Evolutionary conservation across 257 asterid species (phyloP), one percentile per base, ranked within the genome.

Genomic region (Plantago ovata): DNA sequence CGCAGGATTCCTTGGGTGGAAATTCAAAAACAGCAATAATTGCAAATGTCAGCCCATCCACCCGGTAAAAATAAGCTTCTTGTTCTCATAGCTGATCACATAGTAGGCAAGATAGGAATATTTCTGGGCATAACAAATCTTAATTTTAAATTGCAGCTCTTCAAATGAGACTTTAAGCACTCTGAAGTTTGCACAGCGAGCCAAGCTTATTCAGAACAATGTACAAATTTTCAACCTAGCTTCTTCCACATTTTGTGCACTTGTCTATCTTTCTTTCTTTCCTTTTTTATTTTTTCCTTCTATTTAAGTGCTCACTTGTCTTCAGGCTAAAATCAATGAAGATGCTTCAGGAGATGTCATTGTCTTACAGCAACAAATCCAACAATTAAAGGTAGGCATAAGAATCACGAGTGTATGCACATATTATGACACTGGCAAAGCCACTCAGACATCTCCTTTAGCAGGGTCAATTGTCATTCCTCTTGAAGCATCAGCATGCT

Each of bases 1-100:
- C 79, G 75, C 84, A 87, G 96, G 96, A 87, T 75, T 87, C 96
- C 64, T 89, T 87, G 33, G 96, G 96, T 60, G 94, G 96, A 60
- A 88, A 88, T 69, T 88, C 96, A 43, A 88, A 88, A 71, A 88
- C 95, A 10, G 64, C 93, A 69, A 83, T 88, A 20, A 88, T 88
- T 66, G 95, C 95, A 53, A 88, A 80, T 71, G 84, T 85, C 80
- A 88, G 94, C 81, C 85, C 96, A 65, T 88, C 94, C 61, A 68
- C 72, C 55, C 73, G 96, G 95, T 88, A 84, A 6, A 72, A n/a
- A 44, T 56, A 36, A 41, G 50, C 47, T 28, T 28, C 36, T 28
- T 28, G 36, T 4, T 28, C 3, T 28, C 1, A 28, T 1, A 28
- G 36, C 36, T 28, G 36, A 28, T 28, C 36, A 4, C 2, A 1